A percentile compares a stretch with the other conserved stretches of the same genome.
phyloP scores from a whole-genome alignment of 1,139 yeast species.

The Yamadazyma epiphylla region DNA sequence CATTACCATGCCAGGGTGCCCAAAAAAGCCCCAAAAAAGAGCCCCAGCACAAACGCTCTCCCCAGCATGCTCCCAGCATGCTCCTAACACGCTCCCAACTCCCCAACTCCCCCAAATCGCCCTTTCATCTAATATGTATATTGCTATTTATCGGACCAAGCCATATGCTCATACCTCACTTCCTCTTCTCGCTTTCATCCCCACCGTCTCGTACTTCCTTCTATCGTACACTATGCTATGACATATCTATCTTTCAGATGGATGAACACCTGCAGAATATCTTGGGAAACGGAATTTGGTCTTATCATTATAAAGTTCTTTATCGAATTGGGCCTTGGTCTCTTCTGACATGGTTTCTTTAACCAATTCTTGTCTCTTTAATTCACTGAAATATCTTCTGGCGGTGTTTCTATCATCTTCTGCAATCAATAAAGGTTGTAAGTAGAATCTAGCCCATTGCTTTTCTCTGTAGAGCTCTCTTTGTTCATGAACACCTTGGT shows the following conservation, averaged over 20 bases:
- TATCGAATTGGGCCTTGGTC: slow-evolving; percentile 37
- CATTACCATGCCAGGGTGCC: too few relatives aligned
- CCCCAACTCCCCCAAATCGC: too few relatives aligned
- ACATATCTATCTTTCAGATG: slow-evolving; percentile 20
- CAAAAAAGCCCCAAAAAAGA: too few relatives aligned
- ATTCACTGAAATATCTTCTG: slow-evolving; percentile 65
- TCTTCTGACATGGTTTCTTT: slow-evolving; percentile 43
- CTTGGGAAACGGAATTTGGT: slow-evolving; percentile 45
- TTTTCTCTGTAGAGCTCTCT: slow-evolving; percentile 75
- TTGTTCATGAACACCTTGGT: slow-evolving; percentile 70
- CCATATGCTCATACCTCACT: too few relatives aligned
- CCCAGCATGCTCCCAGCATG: too few relatives aligned
- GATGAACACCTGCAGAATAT: slow-evolving; percentile 40
- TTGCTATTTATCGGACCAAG: too few relatives aligned
- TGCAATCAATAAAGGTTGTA: slow-evolving; percentile 74
- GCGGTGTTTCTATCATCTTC: slow-evolving; percentile 80
- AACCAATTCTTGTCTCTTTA: slow-evolving; percentile 60
- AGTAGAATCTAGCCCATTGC: slow-evolving; percentile 71
- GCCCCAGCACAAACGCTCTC: too few relatives aligned
- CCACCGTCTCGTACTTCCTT: too few relatives aligned
- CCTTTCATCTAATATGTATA: too few relatives aligned
- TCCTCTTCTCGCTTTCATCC: too few relatives aligned
- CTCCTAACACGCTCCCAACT: too few relatives aligned
- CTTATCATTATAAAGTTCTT: slow-evolving; percentile 43
- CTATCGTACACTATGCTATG: background rate